Evolutionary conservation across 345 rosid species (phyloP).

Genomic region (Populus deltoides): DNA sequence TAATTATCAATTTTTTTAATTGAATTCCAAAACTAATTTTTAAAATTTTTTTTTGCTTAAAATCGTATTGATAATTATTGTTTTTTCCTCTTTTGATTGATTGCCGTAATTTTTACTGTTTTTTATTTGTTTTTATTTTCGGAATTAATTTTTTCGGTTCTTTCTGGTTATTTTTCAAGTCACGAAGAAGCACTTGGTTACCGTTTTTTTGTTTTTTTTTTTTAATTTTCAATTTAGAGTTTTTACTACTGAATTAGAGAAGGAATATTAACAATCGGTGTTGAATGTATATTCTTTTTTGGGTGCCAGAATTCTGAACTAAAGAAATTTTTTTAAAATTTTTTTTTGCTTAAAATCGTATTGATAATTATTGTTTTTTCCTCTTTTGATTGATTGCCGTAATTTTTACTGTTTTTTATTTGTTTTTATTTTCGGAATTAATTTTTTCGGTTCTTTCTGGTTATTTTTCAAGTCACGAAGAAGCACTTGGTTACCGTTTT

Average conservation of each 20-base stretch:
- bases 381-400: not conserved
- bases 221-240: too few species aligned
- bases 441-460: too few species aligned
- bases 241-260: too few species aligned
- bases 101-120: not conserved
- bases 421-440: not conserved
- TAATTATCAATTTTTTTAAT: too few species aligned
- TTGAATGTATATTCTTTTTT: too few species aligned
- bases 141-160: too few species aligned
- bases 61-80: not conserved
- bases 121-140: not conserved
- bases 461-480: not conserved
- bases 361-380: not conserved
- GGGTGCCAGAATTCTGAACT: too few species aligned
- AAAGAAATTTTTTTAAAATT: too few species aligned
- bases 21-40: too few species aligned
- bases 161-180: too few species aligned
- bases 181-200: not conserved
- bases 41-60: not conserved
- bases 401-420: not conserved
- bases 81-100: not conserved
- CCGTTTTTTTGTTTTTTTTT: too few species aligned
- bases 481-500: not conserved
- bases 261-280: too few species aligned
- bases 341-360: not conserved